Base-by-base conservation (phyloP, 2,329 filamentous ascomycete species). In the Paecilomyces fulvus region DNA sequence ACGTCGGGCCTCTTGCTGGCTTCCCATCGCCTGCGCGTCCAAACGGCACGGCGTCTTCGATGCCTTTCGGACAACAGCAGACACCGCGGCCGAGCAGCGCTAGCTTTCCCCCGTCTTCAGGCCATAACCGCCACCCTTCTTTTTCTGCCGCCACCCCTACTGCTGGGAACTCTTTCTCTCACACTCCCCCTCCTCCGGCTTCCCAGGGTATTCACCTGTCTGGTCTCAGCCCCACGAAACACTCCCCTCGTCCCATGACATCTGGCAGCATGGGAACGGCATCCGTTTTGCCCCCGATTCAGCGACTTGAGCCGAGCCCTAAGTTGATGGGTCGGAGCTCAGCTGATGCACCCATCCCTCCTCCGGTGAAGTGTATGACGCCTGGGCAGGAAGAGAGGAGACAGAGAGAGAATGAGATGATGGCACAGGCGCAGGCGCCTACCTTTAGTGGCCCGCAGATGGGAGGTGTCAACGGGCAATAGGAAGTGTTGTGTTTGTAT, bases 181-280 rank as follows among this genome's bases (percentile, higher is more conserved):
- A 65, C 37, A 54, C 61, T 12, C 61, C 71, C 3, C 68, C 71
- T 37, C 67, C 70, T 3, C 70, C 70, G 20, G 73, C 68, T 50
- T 70, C 71, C 3, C 72, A 72, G 30, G 65, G 66, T 12, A 61
- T 70, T 54, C 63, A 70, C 7, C 63, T 75, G 51, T 78, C 76
- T 0, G 76, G 76, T 2, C 70, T 77, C 25, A 78, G 75, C 30
- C 76, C 76, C 11, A 76, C 68, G 12, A 78, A 78, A 58, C 73
- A 77, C 51, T 75, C 74, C 10, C 73, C 75, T 28, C 68, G 72
- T 7, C 69, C 70, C 1, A 62, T 70, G 55, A 73, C 71, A 21
- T 67, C 67, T 12, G 68, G 68, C 51, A 63, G 67, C 37, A 61
- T 73, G 51, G 63, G 65, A 7, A 67, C 68, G 4, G 68, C 72